phyloP scores from a whole-genome alignment of 2,329 filamentous ascomycete species.

The Cladosporium oxysporum region DNA sequence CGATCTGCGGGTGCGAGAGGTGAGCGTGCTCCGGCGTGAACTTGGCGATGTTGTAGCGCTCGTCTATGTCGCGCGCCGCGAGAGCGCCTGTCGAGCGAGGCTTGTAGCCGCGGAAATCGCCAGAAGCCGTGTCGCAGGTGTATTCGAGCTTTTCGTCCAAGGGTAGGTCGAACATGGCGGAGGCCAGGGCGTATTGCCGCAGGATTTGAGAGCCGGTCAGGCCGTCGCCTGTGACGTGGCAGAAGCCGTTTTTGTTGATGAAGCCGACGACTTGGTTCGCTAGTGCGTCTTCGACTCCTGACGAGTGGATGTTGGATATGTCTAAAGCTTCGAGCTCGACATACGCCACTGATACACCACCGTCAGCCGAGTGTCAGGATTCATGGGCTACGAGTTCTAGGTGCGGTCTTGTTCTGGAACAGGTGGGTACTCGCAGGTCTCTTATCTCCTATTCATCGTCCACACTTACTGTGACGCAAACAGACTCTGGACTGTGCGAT shows the following conservation, averaged over 20 bases:
- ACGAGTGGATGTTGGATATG: neutral
- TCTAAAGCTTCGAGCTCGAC: conserved; percentile 1
- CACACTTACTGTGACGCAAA: too few relatives aligned
- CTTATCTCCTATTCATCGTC: too few relatives aligned
- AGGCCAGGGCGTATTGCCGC: conserved; percentile 61
- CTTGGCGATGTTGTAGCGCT: conserved; percentile 63
- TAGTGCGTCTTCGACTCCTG: neutral
- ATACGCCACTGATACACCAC: neutral
- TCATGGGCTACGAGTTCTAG: neutral
- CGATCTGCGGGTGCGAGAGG: conserved; percentile 30
- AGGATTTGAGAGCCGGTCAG: conserved; percentile 60
- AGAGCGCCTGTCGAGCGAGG: conserved; percentile 28
- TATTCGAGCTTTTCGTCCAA: conserved; percentile 61
- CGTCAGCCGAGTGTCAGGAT: neutral
- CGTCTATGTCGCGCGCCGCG: conserved; percentile 52
- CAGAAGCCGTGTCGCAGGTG: conserved; percentile 33
- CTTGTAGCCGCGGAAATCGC: conserved; percentile 27
- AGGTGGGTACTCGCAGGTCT: too few relatives aligned
- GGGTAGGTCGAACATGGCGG: conserved; percentile 58
- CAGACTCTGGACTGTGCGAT: too few relatives aligned
- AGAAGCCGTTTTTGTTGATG: conserved; percentile 44
- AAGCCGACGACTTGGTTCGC: conserved; percentile 4
- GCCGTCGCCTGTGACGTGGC: conserved; percentile 65
- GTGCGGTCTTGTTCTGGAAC: neutral
- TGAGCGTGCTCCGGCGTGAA: conserved; percentile 34